Conservation (phyloP, 352 stramenopile genomes). For the Globisporangium canariense region DNA sequence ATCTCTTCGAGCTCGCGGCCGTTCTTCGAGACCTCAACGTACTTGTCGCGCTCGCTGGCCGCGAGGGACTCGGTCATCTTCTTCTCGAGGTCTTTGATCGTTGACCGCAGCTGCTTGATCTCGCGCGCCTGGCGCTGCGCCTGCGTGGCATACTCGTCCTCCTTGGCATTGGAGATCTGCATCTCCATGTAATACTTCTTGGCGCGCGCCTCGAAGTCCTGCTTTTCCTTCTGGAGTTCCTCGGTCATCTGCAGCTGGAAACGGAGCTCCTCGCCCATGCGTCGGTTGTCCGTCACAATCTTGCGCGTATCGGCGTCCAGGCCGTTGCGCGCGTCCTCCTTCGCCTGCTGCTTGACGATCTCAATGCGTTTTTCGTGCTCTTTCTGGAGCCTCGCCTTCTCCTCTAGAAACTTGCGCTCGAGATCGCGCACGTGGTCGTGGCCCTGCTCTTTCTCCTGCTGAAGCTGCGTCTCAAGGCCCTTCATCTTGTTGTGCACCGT, state of each 20-base stretch:
- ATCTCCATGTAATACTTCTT: slow-evolving; percentile 72
- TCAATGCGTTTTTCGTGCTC: slow-evolving; percentile 85
- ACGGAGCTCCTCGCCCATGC: slow-evolving; percentile 91
- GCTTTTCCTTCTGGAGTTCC: slow-evolving; percentile 85
- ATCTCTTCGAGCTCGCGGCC: slow-evolving; percentile 80
- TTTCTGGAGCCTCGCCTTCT: slow-evolving; percentile 81
- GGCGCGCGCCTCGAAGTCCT: slow-evolving; percentile 52
- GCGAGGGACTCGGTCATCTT: slow-evolving; percentile 64
- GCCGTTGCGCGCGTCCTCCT: slow-evolving; percentile 86
- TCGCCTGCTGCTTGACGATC: slow-evolving; percentile 84
- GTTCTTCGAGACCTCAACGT: slow-evolving; percentile 38
- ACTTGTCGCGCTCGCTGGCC: slow-evolving; percentile 66
- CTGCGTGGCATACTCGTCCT: slow-evolving; percentile 84
- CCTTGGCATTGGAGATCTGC: slow-evolving; percentile 78
- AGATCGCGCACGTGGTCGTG: slow-evolving; percentile 58
- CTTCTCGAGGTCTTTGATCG: slow-evolving; percentile 74
- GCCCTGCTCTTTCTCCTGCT: slow-evolving; percentile 42
- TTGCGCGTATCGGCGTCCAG: slow-evolving; percentile 90
- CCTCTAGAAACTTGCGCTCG: slow-evolving; percentile 87
- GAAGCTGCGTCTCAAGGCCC: slow-evolving; percentile 62
- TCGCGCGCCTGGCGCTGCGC: slow-evolving; percentile 73
- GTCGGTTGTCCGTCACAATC: slow-evolving; percentile 90
- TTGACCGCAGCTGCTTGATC: slow-evolving; percentile 63
- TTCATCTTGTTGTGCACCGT: slow-evolving; percentile 51
- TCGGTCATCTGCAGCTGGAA: slow-evolving; percentile 90